Base-by-base conservation (phyloP, 495 filamentous ascomycete genomes). In the Talaromyces trachyspermus region DNA sequence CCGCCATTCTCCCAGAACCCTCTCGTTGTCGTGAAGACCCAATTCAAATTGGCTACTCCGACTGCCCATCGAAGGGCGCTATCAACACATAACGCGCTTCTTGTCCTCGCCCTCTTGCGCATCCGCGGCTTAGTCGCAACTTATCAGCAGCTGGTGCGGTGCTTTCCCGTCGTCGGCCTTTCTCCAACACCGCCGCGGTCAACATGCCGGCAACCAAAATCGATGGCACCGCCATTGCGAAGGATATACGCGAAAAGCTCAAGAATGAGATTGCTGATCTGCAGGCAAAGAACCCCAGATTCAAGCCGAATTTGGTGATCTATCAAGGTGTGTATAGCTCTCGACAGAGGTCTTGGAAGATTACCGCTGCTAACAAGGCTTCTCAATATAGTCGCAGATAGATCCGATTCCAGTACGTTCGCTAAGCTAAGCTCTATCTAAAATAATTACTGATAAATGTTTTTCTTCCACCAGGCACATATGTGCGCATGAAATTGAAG, bases 401-500 rank as follows among this genome's bases (percentile, higher is more conserved):
- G 39, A 42, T 42, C 39, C 15, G 39, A 42, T 42, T 49, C 30
- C 14, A 32, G 46, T 29, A 51, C 33, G 42, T 20, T 35, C 2
- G n/a, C 14, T 37, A 9, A n/a, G 14, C 29, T 32, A 10, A 10
- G 10, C 29, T 32, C 29, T 32, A 32, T 32, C 1, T 23, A 62
- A 17, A 35, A 57, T 38, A 49, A 38, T 45, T 48, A 25, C 18
- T 37, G 19, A 24, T 29, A 51, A 17, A 57, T 83, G 39, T 15
- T 10, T 24, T 25, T 10, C 15, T 12, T 12, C 27, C 12, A 12
- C 27, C 57, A 92, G 86, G 84, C 61, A 97, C 92, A 30, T 98
- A 98, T 86, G 90, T 98, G 64, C 88, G 89, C 69, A 98, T 98
- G 92, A 98, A 98, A 70, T 65, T 96, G 57, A 97, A 95, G 75